Conservation (phyloP, 2,329 filamentous ascomycete species). For the Hawksworthiomyces lignivorus region DNA sequence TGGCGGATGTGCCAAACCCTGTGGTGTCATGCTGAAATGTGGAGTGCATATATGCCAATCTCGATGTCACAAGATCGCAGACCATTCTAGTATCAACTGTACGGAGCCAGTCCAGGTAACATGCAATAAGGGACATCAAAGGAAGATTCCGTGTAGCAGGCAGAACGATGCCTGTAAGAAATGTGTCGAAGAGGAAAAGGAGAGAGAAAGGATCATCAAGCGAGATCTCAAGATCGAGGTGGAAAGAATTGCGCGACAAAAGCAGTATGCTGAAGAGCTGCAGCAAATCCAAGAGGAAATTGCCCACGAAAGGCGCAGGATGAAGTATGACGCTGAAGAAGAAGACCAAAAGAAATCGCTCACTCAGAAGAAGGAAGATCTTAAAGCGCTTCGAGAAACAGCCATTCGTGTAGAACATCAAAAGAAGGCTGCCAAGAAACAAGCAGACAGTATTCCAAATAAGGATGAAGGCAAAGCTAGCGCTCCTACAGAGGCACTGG, state of each 20-base stretch:
- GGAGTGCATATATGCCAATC: slow-evolving; percentile 50
- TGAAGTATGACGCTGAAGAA: slow-evolving; percentile 37
- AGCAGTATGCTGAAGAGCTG: slow-evolving; percentile 36
- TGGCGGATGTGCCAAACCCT: slow-evolving; percentile 58
- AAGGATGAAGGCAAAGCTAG: slow-evolving; percentile 4
- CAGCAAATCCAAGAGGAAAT: slow-evolving; percentile 47
- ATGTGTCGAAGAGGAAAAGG: slow-evolving; percentile 45
- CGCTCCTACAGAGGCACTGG: too few relatives aligned
- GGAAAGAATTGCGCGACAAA: slow-evolving; percentile 35
- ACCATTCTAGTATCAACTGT: slow-evolving; percentile 46
- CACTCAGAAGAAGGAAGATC: slow-evolving; percentile 36
- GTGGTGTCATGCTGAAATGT: slow-evolving; percentile 46
- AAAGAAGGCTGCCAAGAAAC: background rate
- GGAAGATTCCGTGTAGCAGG: slow-evolving; percentile 37
- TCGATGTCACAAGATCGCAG: slow-evolving; percentile 53
- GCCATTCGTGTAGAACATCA: slow-evolving; percentile 14
- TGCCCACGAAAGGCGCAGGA: slow-evolving; percentile 33
- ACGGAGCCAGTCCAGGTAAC: slow-evolving; percentile 27
- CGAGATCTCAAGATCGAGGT: slow-evolving; percentile 44
- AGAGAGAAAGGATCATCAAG: slow-evolving; percentile 32
- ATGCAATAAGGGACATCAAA: slow-evolving; percentile 46
- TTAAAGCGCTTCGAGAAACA: slow-evolving; percentile 32
- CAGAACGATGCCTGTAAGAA: slow-evolving; percentile 33
- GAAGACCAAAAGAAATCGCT: slow-evolving; percentile 35
- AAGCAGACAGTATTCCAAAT: background rate